Evolutionary conservation across 805 yeast species (phyloP).

Genomic region (Debaryomyces maramus): DNA sequence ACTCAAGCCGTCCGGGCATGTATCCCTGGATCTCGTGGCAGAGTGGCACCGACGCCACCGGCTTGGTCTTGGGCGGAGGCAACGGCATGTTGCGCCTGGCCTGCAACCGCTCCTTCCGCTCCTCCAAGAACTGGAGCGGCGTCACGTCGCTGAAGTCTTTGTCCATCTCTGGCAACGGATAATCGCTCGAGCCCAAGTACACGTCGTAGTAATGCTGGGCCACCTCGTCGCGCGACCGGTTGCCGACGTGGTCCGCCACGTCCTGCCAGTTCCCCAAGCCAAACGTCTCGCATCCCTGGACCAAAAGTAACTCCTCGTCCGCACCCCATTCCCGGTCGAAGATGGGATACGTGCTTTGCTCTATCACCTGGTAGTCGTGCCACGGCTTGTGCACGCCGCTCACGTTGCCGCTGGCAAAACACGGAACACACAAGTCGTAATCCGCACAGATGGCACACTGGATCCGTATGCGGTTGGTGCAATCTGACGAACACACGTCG

Average conservation of each 20-base stretch:
- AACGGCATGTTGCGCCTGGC: slow-evolving; percentile 67
- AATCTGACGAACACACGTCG: slow-evolving; percentile 94
- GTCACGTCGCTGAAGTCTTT: slow-evolving; percentile 61
- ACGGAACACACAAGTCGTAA: slow-evolving; percentile 96
- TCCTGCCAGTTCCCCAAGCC: slow-evolving; percentile 99
- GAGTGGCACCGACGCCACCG: slow-evolving; percentile 89
- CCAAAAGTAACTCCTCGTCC: slow-evolving; percentile 85
- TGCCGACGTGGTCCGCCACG: slow-evolving; percentile 94
- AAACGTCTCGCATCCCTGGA: slow-evolving; percentile 87
- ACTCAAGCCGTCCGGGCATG: slow-evolving; percentile 98
- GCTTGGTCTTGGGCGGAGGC: slow-evolving; percentile 82
- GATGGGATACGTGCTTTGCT: slow-evolving; percentile 93
- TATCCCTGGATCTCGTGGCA: slow-evolving; percentile 97
- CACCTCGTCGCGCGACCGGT: slow-evolving; percentile 88
- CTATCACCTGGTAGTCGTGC: slow-evolving; percentile 90
- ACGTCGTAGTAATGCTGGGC: slow-evolving; percentile 74
- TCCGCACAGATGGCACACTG: slow-evolving; percentile 91
- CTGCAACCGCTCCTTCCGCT: slow-evolving; percentile 71
- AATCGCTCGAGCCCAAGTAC: slow-evolving; percentile 66
- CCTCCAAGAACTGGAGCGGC: slow-evolving; percentile 66
- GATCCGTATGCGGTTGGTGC: slow-evolving; percentile 87
- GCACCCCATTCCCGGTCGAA: slow-evolving; percentile 96
- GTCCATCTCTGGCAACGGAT: slow-evolving; percentile 88
- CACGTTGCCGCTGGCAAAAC: slow-evolving; percentile 81
- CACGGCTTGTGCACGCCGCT: slow-evolving; percentile 89